Evolutionary conservation across 2,329 filamentous ascomycete species (phyloP).

Genomic region (Calonectria hawksworthii): DNA sequence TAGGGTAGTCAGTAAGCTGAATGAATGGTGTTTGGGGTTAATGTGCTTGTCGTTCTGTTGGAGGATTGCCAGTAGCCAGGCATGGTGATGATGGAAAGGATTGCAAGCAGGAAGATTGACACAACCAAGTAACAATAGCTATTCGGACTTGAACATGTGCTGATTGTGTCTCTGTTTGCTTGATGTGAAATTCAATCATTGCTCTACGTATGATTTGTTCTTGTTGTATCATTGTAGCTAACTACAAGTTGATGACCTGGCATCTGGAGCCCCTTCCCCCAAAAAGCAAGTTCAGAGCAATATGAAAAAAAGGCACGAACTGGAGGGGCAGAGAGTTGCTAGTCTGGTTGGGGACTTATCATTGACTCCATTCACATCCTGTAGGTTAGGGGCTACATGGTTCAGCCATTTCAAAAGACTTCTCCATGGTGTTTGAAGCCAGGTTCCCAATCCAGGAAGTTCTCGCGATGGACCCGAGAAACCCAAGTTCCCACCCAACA

Average conservation of each 20-base stretch:
- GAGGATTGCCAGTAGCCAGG: background rate
- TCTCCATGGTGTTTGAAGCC: background rate
- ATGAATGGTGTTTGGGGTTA: constrained; percentile 23
- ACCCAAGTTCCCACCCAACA: background rate
- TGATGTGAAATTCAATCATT: background rate
- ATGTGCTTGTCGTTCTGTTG: background rate
- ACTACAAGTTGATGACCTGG: background rate
- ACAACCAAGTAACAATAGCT: background rate
- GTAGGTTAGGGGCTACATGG: background rate
- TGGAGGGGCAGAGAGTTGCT: background rate
- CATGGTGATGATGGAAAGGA: background rate
- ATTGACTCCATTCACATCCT: background rate
- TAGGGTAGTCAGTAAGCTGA: constrained; percentile 22
- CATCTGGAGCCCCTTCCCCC: background rate
- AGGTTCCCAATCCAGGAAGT: background rate
- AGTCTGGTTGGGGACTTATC: background rate
- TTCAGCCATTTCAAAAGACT: background rate
- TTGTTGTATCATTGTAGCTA: background rate
- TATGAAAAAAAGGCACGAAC: background rate
- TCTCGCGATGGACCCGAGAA: background rate
- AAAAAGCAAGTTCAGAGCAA: background rate
- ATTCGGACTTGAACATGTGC: background rate
- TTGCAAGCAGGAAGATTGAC: background rate
- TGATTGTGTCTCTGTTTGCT: background rate
- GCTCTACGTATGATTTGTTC: background rate